phyloP scores from a whole-genome alignment of 805 yeast genomes.

The Brettanomyces custersianus region DNA sequence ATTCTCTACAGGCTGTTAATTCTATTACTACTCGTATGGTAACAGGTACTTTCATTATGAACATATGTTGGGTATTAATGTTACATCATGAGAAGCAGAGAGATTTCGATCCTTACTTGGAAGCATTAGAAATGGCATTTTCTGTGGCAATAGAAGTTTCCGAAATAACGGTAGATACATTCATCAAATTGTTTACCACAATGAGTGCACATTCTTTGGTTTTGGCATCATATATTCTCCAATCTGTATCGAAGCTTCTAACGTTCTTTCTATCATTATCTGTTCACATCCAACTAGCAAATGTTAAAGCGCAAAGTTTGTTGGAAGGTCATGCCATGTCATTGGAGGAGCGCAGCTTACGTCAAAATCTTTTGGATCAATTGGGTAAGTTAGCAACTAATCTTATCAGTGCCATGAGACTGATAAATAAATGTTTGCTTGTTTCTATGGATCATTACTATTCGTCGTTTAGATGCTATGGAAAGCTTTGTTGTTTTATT shows the following conservation, averaged over 20 bases:
- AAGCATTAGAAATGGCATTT: constrained; percentile 1
- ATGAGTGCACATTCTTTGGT: constrained; percentile 3
- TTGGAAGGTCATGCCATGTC: background rate
- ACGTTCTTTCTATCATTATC: constrained; percentile 3
- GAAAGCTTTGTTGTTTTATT: constrained; percentile 6
- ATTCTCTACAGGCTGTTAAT: constrained; percentile 4
- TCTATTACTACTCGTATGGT: constrained; percentile 4
- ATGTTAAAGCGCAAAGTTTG: background rate
- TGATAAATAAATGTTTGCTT: constrained; percentile 8
- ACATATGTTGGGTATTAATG: constrained; percentile 10
- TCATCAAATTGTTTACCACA: constrained; percentile 1
- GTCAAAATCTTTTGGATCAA: background rate
- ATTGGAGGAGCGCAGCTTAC: background rate
- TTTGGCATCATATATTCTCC: constrained; percentile 1
- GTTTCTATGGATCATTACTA: constrained; percentile 15
- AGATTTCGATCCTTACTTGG: constrained; percentile 2
- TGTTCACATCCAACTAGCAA: constrained; percentile 2
- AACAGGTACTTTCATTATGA: constrained; percentile 3
- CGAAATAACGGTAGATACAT: background rate
- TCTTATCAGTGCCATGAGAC: constrained; percentile 5
- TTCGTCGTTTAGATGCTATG: constrained; percentile 8
- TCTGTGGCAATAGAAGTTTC: background rate
- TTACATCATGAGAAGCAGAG: constrained; percentile 11
- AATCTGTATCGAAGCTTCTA: background rate
- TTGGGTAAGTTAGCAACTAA: background rate